Evolutionary conservation across 176 grass and related monocot genomes (phyloP).

Genomic region (Aegilops speltoides): DNA sequence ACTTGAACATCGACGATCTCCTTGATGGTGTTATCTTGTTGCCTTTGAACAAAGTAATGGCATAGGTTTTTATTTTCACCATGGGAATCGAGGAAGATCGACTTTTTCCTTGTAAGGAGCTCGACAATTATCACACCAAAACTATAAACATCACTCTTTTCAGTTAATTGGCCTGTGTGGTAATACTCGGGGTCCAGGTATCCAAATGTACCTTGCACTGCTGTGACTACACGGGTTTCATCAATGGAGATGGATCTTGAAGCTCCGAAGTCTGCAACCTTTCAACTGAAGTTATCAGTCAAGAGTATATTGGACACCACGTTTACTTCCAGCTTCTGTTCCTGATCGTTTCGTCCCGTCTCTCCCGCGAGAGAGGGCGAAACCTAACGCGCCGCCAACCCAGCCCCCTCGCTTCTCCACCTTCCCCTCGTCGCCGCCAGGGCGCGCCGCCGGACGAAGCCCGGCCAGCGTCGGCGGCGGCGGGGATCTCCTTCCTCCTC

Average conservation of each 20-base stretch:
- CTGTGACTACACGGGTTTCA: background rate
- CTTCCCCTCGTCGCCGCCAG: too few relatives aligned
- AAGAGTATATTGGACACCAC: too few relatives aligned
- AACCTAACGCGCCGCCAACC: too few relatives aligned
- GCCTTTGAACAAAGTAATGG: constrained; percentile 3
- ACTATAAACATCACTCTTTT: background rate
- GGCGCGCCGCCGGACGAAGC: too few relatives aligned
- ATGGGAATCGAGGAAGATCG: background rate
- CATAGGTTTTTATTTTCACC: constrained; percentile 26
- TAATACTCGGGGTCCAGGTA: background rate
- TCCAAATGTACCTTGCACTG: background rate
- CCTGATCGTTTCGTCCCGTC: too few relatives aligned
- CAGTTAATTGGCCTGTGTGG: background rate
- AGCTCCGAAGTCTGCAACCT: constrained; percentile 1
- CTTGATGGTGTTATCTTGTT: background rate
- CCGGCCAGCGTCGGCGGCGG: too few relatives aligned
- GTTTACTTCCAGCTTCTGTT: too few relatives aligned
- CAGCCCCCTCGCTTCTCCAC: too few relatives aligned
- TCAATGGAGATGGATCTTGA: background rate
- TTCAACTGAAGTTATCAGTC: background rate
- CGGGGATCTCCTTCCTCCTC: too few relatives aligned
- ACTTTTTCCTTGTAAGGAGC: background rate
- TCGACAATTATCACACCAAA: background rate
- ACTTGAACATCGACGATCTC: constrained; percentile 13
- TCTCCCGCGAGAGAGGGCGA: too few relatives aligned